Base-by-base conservation (phyloP, 108 stramenopile genomes). In the Discostella stelligeroides region DNA sequence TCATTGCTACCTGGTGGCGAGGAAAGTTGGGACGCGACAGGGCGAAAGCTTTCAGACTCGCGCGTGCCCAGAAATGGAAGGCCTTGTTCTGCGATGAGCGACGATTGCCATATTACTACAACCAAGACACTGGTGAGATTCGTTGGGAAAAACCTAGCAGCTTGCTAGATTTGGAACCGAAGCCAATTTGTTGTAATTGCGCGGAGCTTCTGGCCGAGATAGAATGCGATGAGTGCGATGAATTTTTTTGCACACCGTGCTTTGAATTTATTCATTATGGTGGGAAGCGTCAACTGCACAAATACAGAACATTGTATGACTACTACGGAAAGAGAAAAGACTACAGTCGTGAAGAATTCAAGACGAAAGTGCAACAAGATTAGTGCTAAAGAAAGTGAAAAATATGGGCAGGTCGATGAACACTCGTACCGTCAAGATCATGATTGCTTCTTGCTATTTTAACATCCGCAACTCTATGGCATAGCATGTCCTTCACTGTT, bases 101-200 rank as follows among this genome's bases (percentile, higher is more conserved):
- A 41, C 68, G 51, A 49, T 49, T 49, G 50, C 24, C 55, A 7
- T 93, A 91, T 61, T 95, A 91, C 76, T 93, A 90, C 81, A 88
- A 90, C 76, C 70, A 84, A 56, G 75, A 83, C 54, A 89, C 85
- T 1, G 92, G 93, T 5, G 93, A 95, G 69, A 86, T 92, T 15
- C 68, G 87, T 15, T 93, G 92, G 90, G 79, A 94, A 48, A 80
- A 86, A 49, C 94, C 92, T 29, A 86, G 91, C 53, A 82, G 84
- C 39, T 54, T 92, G 15, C 85, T 94, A 23, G 90, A 94, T 34
- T 45, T 92, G 58, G 84, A 91, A 62, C 86, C 83, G 0, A 75
- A 74, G n/a, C 93, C 88, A 10, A 18, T 71, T 4, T 94, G 91
- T 66, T 74, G 68, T 63, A 91, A 94, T 70, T 92, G 91, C 69